A percentile compares a stretch with the other conserved stretches of the same genome.
phyloP scores from a whole-genome alignment of 192 early-diverging fungal species.

The Backusella luteola region DNA sequence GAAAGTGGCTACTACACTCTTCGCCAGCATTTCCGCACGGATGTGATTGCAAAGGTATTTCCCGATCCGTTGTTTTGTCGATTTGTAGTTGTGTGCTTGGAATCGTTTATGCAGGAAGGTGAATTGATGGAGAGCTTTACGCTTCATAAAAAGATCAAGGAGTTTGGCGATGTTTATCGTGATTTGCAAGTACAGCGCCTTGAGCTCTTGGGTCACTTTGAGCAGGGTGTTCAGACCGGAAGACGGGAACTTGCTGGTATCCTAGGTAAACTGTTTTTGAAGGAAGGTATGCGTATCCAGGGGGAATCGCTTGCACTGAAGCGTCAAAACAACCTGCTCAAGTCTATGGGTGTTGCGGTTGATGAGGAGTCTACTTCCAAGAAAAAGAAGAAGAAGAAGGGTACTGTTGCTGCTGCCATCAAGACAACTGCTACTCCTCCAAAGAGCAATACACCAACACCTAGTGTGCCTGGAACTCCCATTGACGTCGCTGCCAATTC shows the following conservation, averaged over 20 bases:
- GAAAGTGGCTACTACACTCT: constrained; percentile 57
- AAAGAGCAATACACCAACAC: not conserved
- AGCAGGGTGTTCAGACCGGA: constrained; percentile 68
- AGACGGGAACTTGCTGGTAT: constrained; percentile 69
- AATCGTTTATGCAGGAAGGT: constrained; percentile 71
- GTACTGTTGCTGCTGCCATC: not conserved
- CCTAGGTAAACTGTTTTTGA: constrained; percentile 71
- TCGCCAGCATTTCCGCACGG: constrained; percentile 50
- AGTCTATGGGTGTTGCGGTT: constrained; percentile 46
- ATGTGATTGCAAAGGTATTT: constrained; percentile 38
- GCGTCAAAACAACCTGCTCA: constrained; percentile 51
- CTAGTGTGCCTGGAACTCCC: not conserved
- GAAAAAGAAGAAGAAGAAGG: constrained; percentile 33
- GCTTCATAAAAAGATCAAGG: constrained; percentile 45
- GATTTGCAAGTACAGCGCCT: constrained; percentile 50
- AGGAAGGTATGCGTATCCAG: constrained; percentile 70
- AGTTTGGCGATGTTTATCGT: constrained; percentile 60
- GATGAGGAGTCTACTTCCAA: constrained; percentile 16
- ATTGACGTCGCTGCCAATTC: not conserved
- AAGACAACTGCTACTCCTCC: not conserved
- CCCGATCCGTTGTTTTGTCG: constrained; percentile 34
- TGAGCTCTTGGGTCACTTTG: constrained; percentile 61
- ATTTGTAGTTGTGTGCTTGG: constrained; percentile 60
- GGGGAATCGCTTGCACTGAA: constrained; percentile 55
- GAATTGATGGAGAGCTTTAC: constrained; percentile 66